Evolutionary conservation across 345 rosid genomes (phyloP), one percentile per base, ranked within the genome.

Genomic region (Ricinus communis): DNA sequence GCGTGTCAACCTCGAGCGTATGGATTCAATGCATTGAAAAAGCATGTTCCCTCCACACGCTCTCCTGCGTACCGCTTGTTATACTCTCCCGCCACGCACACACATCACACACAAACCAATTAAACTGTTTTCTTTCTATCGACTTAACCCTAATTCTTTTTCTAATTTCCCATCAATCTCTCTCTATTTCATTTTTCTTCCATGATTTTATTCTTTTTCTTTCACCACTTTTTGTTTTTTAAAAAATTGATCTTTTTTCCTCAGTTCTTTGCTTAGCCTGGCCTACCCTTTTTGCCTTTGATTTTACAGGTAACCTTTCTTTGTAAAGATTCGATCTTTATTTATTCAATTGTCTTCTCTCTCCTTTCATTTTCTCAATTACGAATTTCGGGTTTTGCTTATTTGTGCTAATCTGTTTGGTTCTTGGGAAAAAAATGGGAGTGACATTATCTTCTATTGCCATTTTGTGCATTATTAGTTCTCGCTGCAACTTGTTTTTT

Each of bases 31-130:
- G 38, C 71, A 31, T 19, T 41, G 0, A 1, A 14, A 9, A 7
- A 13, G 41, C 67, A 13, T 14, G 19, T 14, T 70, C 51, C 40
- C n/a, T 5, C 56, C 71, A 74, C 71, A 66, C 71, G 58, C 67
- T 12, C 25, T 33, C 61, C 40, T 36, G 33, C 65, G 28, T 22
- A n/a, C n/a, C 43, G 43, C 43, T 38, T 38, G 47, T 41, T 10
- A 53, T 40, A 10, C 52, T 24, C 65, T 43, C 51, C 61, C 40
- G 74, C 68, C 60, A 61, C 68, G 19, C 76, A 24, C 41, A 10
- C 50, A 8, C 33, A 0, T n/a, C 38, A 0, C 13, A 18, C 21
- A 22, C 62, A 10, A 15, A 16, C 21, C 1, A 28, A 9, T 27
- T 0, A 2, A n/a, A n/a, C n/a, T n/a, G n/a, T n/a, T 15, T n/a